Conservation (phyloP, 257 asterid species). For the Nicotiana knightiana region DNA sequence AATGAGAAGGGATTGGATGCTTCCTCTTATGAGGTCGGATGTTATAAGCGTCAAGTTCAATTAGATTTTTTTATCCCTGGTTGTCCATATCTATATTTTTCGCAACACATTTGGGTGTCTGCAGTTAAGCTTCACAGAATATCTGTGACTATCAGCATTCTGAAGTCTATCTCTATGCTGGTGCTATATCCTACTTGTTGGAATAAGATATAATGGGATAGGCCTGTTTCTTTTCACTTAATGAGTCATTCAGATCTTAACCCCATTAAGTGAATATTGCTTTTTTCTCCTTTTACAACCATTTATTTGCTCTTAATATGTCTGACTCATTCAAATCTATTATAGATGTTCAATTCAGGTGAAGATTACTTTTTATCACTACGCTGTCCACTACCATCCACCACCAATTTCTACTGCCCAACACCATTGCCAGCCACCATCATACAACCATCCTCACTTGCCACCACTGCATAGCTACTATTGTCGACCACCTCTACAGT, state of each 20-base stretch:
- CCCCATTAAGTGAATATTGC: neutral
- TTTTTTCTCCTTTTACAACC: neutral
- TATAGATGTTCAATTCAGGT: neutral
- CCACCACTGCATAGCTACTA: neutral
- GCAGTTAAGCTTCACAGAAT: neutral
- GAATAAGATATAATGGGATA: neutral
- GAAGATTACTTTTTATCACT: neutral
- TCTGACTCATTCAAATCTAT: neutral
- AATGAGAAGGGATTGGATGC: conserved; percentile 1
- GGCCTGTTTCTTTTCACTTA: neutral
- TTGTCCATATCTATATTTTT: neutral
- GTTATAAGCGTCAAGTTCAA: neutral
- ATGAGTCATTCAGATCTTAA: neutral
- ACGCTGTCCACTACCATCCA: neutral
- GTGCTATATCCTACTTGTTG: neutral
- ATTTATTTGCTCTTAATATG: neutral
- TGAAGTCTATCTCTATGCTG: neutral
- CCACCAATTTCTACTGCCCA: neutral
- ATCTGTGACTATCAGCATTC: neutral
- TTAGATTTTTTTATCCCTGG: neutral
- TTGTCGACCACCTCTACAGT: neutral
- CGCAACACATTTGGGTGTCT: neutral
- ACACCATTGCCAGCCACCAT: neutral
- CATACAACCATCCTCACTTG: neutral
- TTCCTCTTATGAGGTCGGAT: neutral